Conservation (phyloP, 2,329 filamentous ascomycete genomes). For the Phoma sp. region DNA sequence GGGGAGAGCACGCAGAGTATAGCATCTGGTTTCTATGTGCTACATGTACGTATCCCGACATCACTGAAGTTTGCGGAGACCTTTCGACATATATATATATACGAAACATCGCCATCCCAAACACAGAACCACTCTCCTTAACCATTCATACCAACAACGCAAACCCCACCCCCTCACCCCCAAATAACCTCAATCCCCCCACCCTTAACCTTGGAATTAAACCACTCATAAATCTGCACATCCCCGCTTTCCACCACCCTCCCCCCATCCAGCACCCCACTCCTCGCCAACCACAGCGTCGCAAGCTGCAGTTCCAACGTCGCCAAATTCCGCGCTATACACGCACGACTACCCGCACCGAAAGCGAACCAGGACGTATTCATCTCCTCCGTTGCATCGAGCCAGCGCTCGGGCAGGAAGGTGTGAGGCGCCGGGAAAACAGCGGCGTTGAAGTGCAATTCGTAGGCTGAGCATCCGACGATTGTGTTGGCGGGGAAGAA, state of each 20-base stretch:
- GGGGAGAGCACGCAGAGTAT: too few species aligned
- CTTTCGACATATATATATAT: too few species aligned
- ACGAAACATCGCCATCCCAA: too few species aligned
- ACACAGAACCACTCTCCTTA: too few species aligned
- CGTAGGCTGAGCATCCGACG: constrained; percentile 40
- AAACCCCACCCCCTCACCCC: constrained; percentile 9
- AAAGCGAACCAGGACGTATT: constrained; percentile 46
- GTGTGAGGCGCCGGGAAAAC: constrained; percentile 26
- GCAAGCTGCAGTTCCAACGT: constrained; percentile 38
- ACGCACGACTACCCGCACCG: constrained; percentile 40
- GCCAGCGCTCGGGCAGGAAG: constrained; percentile 46
- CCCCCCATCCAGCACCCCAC: constrained; percentile 56
- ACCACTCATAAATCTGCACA: constrained; percentile 64
- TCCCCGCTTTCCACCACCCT: constrained; percentile 46
- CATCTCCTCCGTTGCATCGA: constrained; percentile 34
- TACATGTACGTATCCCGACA: too few species aligned
- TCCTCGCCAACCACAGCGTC: constrained; percentile 53
- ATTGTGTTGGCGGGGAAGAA: constrained; percentile 34
- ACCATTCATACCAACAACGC: too few species aligned
- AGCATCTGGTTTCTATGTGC: too few species aligned
- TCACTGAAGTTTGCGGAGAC: too few species aligned
- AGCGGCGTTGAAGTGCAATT: constrained; percentile 33
- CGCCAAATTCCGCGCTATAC: constrained; percentile 43
- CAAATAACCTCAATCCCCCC: constrained; percentile 54
- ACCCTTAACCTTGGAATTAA: constrained; percentile 61